These are phyloP conservation scores for Cylindrotheca closterium DNA, from an alignment of 108 stramenopile genomes.

Conservation along the genomic window DNA sequence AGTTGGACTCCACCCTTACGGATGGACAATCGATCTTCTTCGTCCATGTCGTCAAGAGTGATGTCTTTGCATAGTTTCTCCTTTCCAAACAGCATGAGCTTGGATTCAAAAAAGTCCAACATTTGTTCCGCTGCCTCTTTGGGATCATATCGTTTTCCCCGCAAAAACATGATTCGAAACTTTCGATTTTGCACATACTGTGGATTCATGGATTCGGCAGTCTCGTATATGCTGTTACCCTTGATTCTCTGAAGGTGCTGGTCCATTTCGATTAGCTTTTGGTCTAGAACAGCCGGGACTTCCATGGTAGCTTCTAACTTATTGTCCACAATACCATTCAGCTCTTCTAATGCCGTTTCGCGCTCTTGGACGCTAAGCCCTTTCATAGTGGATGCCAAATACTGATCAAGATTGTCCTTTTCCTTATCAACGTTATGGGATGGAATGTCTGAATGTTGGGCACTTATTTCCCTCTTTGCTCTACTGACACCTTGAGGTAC, in stretches of 20 bases:
- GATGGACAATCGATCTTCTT: background rate
- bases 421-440: too few species aligned
- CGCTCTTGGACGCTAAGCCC: background rate
- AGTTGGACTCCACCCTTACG: background rate
- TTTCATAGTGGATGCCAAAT: background rate
- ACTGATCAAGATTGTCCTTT: background rate
- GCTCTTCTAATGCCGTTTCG: background rate
- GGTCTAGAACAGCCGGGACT: background rate
- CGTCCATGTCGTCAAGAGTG: conserved; percentile 1
- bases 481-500: too few species aligned
- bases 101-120: background rate
- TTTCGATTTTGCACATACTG: background rate
- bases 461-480: too few species aligned
- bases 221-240: background rate
- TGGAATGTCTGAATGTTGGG: too few species aligned
- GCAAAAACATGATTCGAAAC: conserved; percentile 9
- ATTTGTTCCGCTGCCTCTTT: conserved; percentile 8
- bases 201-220: background rate
- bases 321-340: background rate
- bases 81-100: conserved; percentile 5
- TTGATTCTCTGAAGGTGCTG: background rate
- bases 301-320: background rate
- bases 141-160: conserved; percentile 7
- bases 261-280: background rate
- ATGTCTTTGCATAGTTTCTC: background rate